These are phyloP conservation scores for Drechslerella coelobrocha DNA, from an alignment of 2,329 filamentous ascomycete species.

Conservation along the genomic window DNA sequence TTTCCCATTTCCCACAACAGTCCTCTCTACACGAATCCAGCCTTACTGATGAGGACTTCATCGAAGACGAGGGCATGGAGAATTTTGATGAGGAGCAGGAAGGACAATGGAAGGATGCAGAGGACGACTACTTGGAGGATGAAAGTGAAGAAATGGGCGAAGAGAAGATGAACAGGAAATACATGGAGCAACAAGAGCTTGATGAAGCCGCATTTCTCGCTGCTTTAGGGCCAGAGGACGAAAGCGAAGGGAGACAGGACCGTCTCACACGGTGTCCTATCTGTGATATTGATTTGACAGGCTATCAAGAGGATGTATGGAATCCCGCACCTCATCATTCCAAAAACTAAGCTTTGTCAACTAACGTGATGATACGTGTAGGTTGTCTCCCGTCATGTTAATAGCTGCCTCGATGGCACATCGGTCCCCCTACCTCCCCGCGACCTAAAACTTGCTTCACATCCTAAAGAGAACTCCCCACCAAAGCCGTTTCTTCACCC, in stretches of 20 bases:
- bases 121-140: slow-evolving; percentile 60
- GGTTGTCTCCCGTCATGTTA: slow-evolving; percentile 83
- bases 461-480: slow-evolving; percentile 51
- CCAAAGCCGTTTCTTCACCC: slow-evolving; percentile 40
- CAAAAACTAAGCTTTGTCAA: too few relatives aligned
- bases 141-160: slow-evolving; percentile 72
- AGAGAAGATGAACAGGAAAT: slow-evolving; percentile 62
- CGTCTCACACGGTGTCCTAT: slow-evolving; percentile 49
- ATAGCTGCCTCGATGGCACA: slow-evolving; percentile 86
- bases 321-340: slow-evolving; percentile 38
- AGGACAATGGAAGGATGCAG: slow-evolving; percentile 39
- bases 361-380: slow-evolving; percentile 67
- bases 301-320: slow-evolving; percentile 55
- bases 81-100: slow-evolving; percentile 48
- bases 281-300: slow-evolving; percentile 49
- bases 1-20: not conserved
- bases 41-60: slow-evolving; percentile 35
- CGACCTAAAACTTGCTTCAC: slow-evolving; percentile 52
- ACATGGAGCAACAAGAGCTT: slow-evolving; percentile 76
- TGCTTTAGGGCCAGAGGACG: slow-evolving; percentile 59
- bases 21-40: not conserved
- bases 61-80: slow-evolving; percentile 48
- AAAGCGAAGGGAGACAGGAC: slow-evolving; percentile 56
- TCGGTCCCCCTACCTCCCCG: slow-evolving; percentile 66
- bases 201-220: slow-evolving; percentile 67